Base-by-base conservation (phyloP, 371 early-diverging fungal genomes). In the Syncephalastrum racemosum region DNA sequence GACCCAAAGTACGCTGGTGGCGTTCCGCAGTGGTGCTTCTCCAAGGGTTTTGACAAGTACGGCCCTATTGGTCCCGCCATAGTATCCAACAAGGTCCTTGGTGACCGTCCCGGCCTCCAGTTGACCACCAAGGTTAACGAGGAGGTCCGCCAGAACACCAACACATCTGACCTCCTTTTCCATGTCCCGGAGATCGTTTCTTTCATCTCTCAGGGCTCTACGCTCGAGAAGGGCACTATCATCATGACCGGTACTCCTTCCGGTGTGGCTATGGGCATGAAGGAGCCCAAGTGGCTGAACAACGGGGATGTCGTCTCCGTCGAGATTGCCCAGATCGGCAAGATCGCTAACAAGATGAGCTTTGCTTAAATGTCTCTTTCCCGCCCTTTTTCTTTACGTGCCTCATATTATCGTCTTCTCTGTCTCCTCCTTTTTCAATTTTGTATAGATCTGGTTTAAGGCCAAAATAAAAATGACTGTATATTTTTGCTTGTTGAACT, bases 181-280 rank as follows among this genome's bases (percentile, higher is more conserved):
- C 67, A 66, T 36, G 63, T 66, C 3, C 67, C 72, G 54, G 78
- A 77, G 41, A 61, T 75, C 22, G 74, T 84, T 47, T 64, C 73
- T 15, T 82, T 82, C 62, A 56, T 81, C 62, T 79, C 79, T 19
- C 81, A 84, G 60, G 83, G 82, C 18, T 81, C 81, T 1, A 85
- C 85, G 6, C 59, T 85, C 44, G 77, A 71, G 53, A 79, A 80
- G 20, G 85, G 85, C 1, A 80, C 82, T 19, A 70, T 85, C 23
- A 84, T 84, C 22, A 54, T 84, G 60, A 85, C 85, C 1, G 85
- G 85, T 39, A 85, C 85, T 3, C 83, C 84, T 4, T 68, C 75
- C 19, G 82, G 82, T 16, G 85, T 84, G 8, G 81, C 80, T 1
- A 75, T 73, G 61, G 76, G 67, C 18, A 65, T 79, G 22, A 70